Percentiles rank a stretch among this genome's conserved stretches.
Evolutionary conservation across 2,329 filamentous ascomycete genomes (phyloP).

Genomic region (Trichoderma lentiforme): DNA sequence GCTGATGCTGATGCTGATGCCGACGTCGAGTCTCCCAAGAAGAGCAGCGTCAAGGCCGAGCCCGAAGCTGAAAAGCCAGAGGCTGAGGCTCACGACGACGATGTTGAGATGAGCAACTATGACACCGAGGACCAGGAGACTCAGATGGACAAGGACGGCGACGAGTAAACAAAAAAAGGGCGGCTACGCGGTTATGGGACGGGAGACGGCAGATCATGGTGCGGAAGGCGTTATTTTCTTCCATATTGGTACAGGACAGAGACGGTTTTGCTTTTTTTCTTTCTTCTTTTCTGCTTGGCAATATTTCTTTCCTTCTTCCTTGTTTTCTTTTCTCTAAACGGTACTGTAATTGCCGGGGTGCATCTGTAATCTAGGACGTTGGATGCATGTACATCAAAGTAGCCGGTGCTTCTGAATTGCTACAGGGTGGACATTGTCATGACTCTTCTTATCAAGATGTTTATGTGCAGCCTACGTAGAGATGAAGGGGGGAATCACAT

Average conservation of each 20-base stretch:
- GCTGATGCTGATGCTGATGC: constrained; percentile 6
- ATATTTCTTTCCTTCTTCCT: neutral
- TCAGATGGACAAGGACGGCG: constrained; percentile 34
- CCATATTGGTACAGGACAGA: neutral
- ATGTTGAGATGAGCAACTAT: constrained; percentile 48
- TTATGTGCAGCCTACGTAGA: neutral
- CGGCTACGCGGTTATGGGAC: neutral
- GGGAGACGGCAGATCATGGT: neutral
- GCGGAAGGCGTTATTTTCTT: constrained; percentile 8
- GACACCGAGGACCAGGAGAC: constrained; percentile 43
- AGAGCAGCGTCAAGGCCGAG: constrained; percentile 22
- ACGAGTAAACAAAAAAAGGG: constrained; percentile 28
- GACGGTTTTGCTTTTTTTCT: neutral
- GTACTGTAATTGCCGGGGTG: neutral
- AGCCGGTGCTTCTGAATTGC: neutral
- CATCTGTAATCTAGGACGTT: constrained; percentile 3
- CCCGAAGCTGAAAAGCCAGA: constrained; percentile 30
- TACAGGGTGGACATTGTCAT: neutral
- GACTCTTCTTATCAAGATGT: neutral
- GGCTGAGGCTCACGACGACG: constrained; percentile 42
- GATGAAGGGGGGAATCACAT: neutral
- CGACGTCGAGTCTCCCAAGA: constrained; percentile 11
- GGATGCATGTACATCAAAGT: constrained; percentile 7
- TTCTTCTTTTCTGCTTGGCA: neutral
- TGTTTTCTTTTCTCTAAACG: neutral